These are phyloP conservation scores for Lophiotrema nucula DNA, from an alignment of 495 filamentous ascomycete genomes.

Conservation along the genomic window DNA sequence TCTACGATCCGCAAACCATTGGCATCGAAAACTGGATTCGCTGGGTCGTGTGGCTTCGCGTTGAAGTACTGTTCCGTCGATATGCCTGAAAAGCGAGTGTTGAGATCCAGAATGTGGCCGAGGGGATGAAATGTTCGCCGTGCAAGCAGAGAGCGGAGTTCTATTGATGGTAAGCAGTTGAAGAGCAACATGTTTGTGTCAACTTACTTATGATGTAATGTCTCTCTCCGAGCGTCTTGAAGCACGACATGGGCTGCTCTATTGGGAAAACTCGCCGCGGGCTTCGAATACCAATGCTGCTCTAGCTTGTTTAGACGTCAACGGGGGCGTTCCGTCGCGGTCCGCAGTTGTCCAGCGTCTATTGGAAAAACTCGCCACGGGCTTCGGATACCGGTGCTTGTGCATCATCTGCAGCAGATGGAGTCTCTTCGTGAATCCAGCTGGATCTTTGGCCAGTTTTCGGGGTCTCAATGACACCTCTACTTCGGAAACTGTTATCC, in stretches of 20 bases:
- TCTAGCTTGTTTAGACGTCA: too few species aligned
- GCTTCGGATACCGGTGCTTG: too few species aligned
- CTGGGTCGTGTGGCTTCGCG: conserved; percentile 59
- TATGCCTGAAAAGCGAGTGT: conserved; percentile 85
- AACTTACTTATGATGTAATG: conserved; percentile 63
- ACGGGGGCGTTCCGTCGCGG: too few species aligned
- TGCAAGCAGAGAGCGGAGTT: conserved; percentile 72
- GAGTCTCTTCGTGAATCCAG: conserved; percentile 62
- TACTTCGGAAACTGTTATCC: too few species aligned
- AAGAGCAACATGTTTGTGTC: conserved; percentile 51
- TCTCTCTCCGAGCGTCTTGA: conserved; percentile 77
- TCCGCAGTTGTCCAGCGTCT: too few species aligned
- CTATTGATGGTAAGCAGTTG: too few species aligned
- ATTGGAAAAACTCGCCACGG: too few species aligned
- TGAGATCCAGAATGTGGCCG: conserved; percentile 84
- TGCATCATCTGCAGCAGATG: too few species aligned
- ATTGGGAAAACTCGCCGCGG: too few species aligned
- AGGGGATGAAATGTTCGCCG: conserved; percentile 86
- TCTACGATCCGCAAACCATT: conserved; percentile 63
- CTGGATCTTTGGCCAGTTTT: conserved; percentile 70
- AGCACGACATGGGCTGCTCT: conserved; percentile 64
- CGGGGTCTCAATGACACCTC: conserved; percentile 71
- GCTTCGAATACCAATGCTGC: too few species aligned
- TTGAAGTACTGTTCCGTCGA: conserved; percentile 67
- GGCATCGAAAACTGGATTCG: conserved; percentile 9